Percentiles rank a stretch among this genome's conserved stretches.
These are phyloP conservation scores for Corchorus capsularis DNA, from an alignment of 345 rosid genomes.

Conservation along the genomic window DNA sequence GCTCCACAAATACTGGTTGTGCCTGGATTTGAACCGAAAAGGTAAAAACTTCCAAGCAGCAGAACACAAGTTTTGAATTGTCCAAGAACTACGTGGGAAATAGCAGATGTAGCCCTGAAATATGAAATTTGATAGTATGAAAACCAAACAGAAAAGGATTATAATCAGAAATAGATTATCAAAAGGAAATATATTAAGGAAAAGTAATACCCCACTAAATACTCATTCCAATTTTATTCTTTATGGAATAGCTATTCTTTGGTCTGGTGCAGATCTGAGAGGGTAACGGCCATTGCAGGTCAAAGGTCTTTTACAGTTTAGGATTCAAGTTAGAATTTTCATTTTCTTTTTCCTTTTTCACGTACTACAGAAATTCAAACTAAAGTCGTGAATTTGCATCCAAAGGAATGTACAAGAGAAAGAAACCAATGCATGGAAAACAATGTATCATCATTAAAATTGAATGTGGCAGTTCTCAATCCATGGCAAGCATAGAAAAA, in stretches of 20 bases:
- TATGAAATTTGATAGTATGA: conserved; percentile 1
- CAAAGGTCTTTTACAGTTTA: background rate
- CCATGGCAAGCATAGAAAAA: background rate
- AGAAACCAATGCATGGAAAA: background rate
- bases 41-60: conserved; percentile 62
- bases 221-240: background rate
- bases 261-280: background rate
- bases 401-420: background rate
- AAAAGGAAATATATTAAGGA: background rate
- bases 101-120: conserved; percentile 74
- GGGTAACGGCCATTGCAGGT: background rate
- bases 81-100: conserved; percentile 73
- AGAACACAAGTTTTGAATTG: conserved; percentile 78
- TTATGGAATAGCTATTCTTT: background rate
- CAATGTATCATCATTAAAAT: too few relatives aligned
- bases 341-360: background rate
- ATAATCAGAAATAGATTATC: background rate
- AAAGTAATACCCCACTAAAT: background rate
- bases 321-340: background rate
- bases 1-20: conserved; percentile 61
- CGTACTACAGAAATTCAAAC: background rate
- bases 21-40: conserved; percentile 70
- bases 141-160: background rate
- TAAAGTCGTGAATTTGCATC: background rate
- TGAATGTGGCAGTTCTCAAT: background rate